Evolutionary conservation across 768 basidiomycete species (phyloP).

Genomic region (Lactifluus piperatus): DNA sequence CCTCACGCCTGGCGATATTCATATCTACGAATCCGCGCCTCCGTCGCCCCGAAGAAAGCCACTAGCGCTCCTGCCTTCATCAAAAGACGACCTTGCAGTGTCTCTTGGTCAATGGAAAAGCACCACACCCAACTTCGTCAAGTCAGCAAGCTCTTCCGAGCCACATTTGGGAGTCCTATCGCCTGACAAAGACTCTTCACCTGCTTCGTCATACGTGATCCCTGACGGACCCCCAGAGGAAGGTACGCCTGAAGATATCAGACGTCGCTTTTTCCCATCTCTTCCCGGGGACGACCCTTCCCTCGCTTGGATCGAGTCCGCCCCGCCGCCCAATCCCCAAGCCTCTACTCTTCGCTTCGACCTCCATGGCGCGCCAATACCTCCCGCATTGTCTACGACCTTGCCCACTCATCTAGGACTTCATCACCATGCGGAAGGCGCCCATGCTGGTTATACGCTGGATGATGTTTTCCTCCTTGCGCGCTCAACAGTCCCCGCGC

Average conservation of each 20-base stretch:
- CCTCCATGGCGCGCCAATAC: conserved; percentile 62
- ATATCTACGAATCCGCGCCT: conserved; percentile 78
- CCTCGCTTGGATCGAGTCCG: conserved; percentile 66
- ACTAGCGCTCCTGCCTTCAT: conserved; percentile 50
- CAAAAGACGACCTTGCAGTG: conserved; percentile 29
- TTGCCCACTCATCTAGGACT: conserved; percentile 82
- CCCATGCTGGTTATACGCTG: conserved; percentile 81
- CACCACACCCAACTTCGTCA: background rate
- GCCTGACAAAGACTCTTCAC: background rate
- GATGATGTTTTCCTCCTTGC: conserved; percentile 76
- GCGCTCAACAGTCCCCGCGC: conserved; percentile 74
- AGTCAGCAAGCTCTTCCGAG: background rate
- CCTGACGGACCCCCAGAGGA: conserved; percentile 38
- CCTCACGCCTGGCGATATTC: conserved; percentile 60
- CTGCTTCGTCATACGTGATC: background rate
- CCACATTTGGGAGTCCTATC: background rate
- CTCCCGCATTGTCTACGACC: conserved; percentile 39
- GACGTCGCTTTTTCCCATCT: conserved; percentile 72
- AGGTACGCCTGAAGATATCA: conserved; percentile 78
- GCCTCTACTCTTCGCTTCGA: conserved; percentile 47
- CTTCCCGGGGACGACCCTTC: conserved; percentile 60
- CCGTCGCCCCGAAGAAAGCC: conserved; percentile 56
- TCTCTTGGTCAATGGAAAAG: conserved; percentile 34
- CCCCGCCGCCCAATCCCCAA: conserved; percentile 24
- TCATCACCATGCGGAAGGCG: conserved; percentile 80